These are phyloP conservation scores for Astragalus glycyphyllos DNA, from an alignment of 306 rosid species.

Conservation along the genomic window DNA sequence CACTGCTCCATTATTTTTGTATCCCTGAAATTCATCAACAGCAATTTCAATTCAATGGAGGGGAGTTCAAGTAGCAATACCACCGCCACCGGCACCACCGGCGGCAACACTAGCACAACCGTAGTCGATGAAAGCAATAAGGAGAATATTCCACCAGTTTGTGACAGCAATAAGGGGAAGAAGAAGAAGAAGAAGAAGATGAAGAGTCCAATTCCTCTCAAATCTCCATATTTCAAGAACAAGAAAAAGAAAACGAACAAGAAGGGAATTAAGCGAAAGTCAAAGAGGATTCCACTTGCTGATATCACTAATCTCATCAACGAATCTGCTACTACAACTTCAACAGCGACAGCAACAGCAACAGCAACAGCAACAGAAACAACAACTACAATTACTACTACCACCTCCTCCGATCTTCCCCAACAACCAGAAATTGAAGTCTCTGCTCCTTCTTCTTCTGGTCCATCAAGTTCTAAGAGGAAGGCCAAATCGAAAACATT, in stretches of 20 bases:
- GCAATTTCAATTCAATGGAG: neutral
- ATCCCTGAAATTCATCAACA: neutral
- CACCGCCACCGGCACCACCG: neutral
- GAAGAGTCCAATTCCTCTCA: conserved; percentile 3
- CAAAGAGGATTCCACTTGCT: conserved; percentile 42
- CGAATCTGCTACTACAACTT: neutral
- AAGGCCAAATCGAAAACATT: conserved; percentile 20
- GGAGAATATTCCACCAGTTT: conserved; percentile 40
- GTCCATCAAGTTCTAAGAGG: conserved; percentile 1
- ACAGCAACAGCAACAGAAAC: neutral
- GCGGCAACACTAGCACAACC: neutral
- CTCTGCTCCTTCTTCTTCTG: neutral
- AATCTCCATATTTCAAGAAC: conserved; percentile 33
- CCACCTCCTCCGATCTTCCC: neutral
- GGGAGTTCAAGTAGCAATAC: neutral
- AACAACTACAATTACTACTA: neutral
- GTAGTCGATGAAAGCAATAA: conserved; percentile 23
- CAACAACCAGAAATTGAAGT: neutral
- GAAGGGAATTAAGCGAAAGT: neutral
- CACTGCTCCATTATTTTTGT: neutral
- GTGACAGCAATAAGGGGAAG: neutral
- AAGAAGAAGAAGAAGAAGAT: neutral
- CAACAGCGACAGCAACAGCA: too few species aligned
- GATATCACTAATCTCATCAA: conserved; percentile 43
- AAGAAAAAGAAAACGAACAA: neutral